These are phyloP conservation scores for Sphaerobolus stellatus DNA, from an alignment of 1,284 basidiomycete genomes.

Conservation along the genomic window DNA sequence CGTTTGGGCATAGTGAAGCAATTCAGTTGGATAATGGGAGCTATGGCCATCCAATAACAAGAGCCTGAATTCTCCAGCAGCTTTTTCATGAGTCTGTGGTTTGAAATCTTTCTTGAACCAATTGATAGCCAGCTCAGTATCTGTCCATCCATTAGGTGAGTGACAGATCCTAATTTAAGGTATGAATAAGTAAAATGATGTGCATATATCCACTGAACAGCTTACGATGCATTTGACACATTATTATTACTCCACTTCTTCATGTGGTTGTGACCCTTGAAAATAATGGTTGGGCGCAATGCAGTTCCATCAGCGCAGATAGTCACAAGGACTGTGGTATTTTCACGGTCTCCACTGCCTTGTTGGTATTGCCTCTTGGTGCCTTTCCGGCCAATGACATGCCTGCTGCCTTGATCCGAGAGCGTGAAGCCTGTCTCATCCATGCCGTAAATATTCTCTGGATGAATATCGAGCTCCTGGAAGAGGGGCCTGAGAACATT, in stretches of 20 bases:
- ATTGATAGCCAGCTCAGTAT: slow-evolving; percentile 24
- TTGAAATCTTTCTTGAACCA: slow-evolving; percentile 38
- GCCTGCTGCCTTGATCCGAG: slow-evolving; percentile 21
- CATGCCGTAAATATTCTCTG: slow-evolving; percentile 34
- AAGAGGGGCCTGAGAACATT: slow-evolving; percentile 19
- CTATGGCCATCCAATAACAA: slow-evolving; percentile 41
- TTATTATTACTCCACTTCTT: slow-evolving; percentile 30
- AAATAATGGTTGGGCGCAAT: slow-evolving; percentile 33
- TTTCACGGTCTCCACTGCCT: slow-evolving; percentile 31
- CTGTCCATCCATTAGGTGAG: slow-evolving; percentile 28
- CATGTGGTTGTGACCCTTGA: slow-evolving; percentile 35
- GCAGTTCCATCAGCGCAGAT: slow-evolving; percentile 35
- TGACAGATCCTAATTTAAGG: slow-evolving; percentile 14
- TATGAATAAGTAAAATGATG: neutral
- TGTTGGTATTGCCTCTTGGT: slow-evolving; percentile 32
- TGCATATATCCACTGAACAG: slow-evolving; percentile 6
- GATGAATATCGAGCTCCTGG: slow-evolving; percentile 19
- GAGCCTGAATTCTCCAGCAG: slow-evolving; percentile 24
- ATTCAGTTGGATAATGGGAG: slow-evolving; percentile 35
- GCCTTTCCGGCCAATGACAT: slow-evolving; percentile 27
- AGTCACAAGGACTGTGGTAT: slow-evolving; percentile 34
- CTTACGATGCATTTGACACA: slow-evolving; percentile 26
- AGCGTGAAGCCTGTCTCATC: slow-evolving; percentile 35
- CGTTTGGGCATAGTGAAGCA: slow-evolving; percentile 31
- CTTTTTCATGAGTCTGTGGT: slow-evolving; percentile 32